Evolutionary conservation across 176 grass and related monocot genomes (phyloP).

Genomic region (Zea luxurians): DNA sequence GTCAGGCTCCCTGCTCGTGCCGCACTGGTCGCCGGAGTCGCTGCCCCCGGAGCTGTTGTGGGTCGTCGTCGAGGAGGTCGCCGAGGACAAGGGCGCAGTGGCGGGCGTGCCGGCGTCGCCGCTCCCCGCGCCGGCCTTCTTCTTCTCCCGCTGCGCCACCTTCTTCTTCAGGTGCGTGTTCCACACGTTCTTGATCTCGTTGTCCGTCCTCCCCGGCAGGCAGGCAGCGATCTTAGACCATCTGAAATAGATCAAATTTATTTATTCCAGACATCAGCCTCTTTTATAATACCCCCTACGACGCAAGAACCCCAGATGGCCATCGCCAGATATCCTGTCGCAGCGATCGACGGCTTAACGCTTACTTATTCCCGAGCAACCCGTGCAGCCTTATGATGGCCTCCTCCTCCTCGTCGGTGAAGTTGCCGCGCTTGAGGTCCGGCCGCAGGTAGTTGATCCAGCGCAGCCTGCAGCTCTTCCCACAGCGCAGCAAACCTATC

Average conservation of each 20-base stretch:
- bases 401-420: conserved; percentile 74
- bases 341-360: too few species aligned
- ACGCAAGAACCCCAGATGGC: background rate
- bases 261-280: background rate
- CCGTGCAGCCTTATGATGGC: conserved; percentile 74
- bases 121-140: background rate
- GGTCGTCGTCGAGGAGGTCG: conserved; percentile 39
- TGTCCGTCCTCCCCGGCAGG: conserved; percentile 86
- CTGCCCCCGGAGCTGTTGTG: conserved; percentile 30
- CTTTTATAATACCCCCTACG: background rate
- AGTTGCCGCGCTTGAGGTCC: conserved; percentile 89
- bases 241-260: conserved; percentile 21
- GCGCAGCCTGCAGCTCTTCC: conserved; percentile 86
- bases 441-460: conserved; percentile 98
- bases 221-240: conserved; percentile 89
- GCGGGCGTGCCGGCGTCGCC: background rate
- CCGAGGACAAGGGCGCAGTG: conserved; percentile 17
- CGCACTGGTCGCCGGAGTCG: conserved; percentile 46
- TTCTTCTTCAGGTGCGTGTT: conserved; percentile 95
- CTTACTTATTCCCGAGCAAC: conserved; percentile 84
- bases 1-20: conserved; percentile 42
- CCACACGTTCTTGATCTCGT: conserved; percentile 99
- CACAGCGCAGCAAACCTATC: conserved; percentile 76
- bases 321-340: background rate
- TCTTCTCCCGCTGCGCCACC: conserved; percentile 25